Base-by-base conservation (phyloP, 1,284 basidiomycete species). In the Sporisorium sorghi region DNA sequence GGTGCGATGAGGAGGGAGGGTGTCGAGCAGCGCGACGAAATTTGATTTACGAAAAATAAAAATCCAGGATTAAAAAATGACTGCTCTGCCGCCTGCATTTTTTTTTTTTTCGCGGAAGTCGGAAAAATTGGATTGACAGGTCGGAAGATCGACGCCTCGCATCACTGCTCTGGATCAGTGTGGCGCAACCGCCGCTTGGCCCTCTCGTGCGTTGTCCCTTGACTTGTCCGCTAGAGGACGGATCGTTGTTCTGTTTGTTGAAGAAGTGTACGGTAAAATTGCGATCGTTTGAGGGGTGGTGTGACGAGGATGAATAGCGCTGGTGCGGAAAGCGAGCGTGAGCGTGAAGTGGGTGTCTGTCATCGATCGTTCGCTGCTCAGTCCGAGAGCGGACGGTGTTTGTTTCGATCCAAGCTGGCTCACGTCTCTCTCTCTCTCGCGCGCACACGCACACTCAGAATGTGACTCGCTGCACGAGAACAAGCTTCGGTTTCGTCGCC, bases 11-110 rank as follows among this genome's bases (percentile, higher is more conserved):
- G n/a, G n/a, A 26, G 23, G 26, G 48, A 23, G 30, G 40, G 56
- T 58, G 56, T 58, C 47, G 21, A 42, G 28, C 32, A 58, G 57
- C 23, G 57, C 57, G 48, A 37, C 5, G n/a, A 37, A 33, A n/a
- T n/a, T 43, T 21, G 10, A 23, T 30, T 43, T 19, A 19, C n/a
- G 8, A 32, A 48, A 33, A 21, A 35, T 14, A n/a, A 23, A 44
- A 44, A 12, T 14, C 2, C 14, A 26, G 15, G 11, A 44, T 3
- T 23, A 26, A 44, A 44, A 5, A 6, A 33, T 23, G 47, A 49
- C 47, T 49, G 32, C 47, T 49, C 32, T 49, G 32, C 47, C 21
- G 28, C 30, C 47, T 46, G 44, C 4, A 17, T 17, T 21, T 5
- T 10, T 19, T 5, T 10, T 19, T 48, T 19, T 30, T 48, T 12